These are phyloP conservation scores for Ceratocystis cubensis DNA, from an alignment of 2,329 filamentous ascomycete species.

Conservation along the genomic window DNA sequence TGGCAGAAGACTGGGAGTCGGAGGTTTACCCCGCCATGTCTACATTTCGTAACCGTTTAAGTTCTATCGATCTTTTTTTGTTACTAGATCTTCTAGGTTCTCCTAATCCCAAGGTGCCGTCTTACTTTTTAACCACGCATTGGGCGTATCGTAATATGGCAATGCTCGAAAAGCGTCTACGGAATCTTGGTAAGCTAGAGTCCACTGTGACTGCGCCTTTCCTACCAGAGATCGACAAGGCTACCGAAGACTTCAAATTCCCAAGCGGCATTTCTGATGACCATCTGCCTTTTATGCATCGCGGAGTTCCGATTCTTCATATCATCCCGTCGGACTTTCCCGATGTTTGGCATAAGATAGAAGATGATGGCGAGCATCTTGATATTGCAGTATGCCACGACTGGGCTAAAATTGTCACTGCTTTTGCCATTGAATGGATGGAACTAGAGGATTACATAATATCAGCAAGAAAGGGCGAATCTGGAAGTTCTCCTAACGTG, in stretches of 20 bases:
- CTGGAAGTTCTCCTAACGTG: conserved; percentile 41
- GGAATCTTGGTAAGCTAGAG: conserved; percentile 53
- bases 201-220: conserved; percentile 44
- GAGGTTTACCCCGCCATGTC: conserved; percentile 57
- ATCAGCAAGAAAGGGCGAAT: conserved; percentile 37
- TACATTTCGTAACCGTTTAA: conserved; percentile 60
- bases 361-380: conserved; percentile 74
- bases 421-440: conserved; percentile 85
- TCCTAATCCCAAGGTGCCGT: conserved; percentile 56
- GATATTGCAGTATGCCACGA: conserved; percentile 70
- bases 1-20: conserved; percentile 71
- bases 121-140: conserved; percentile 80
- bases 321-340: conserved; percentile 80
- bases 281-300: conserved; percentile 76
- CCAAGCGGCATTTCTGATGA: conserved; percentile 61
- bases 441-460: conserved; percentile 44
- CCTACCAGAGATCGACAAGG: conserved; percentile 50
- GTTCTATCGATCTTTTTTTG: conserved; percentile 75
- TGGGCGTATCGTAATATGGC: conserved; percentile 82
- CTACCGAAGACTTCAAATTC: conserved; percentile 33
- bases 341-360: conserved; percentile 69
- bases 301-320: conserved; percentile 80
- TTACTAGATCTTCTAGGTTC: conserved; percentile 81
- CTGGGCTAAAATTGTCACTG: conserved; percentile 74
- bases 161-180: conserved; percentile 58